Evolutionary conservation across 2,329 filamentous ascomycete genomes (phyloP), one percentile per base, ranked within the genome.

Genomic region (Arthrobotrys pseudoclavata): DNA sequence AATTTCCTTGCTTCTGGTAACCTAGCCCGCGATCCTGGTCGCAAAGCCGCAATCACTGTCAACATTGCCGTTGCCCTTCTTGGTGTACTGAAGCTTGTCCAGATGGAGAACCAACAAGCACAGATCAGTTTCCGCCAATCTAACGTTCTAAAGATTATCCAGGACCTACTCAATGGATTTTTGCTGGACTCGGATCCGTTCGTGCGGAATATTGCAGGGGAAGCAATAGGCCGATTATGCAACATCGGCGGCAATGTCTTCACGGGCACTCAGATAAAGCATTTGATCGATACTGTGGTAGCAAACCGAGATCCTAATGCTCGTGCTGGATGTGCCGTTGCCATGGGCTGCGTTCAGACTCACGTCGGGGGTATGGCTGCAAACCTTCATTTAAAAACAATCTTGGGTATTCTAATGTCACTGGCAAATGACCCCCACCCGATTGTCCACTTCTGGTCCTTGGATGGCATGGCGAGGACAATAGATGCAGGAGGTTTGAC

Each of bases 331-430:
- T 99, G 95, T 84, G 96, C 96, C 15, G 93, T 96, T 86, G 94
- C 96, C 12, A 86, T 99, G 31, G 96, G 96, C 7, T 92, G 91
- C 70, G 98, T 99, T 63, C 94, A 99, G 84, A 92, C 93, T 18
- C 94, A 97, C 83, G 92, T 99, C 37, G 96, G 96, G 71, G 95
- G 96, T 70, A 98, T 99, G 94, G 96, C 96, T 66, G 96, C 96
- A 68, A 94, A 94, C 2, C 94, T 96, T 81, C 96, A 99, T 83
- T 87, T 99, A 62, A 98, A 98, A 85, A 97, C 94, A 0, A 97
- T 99, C 61, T 88, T 97, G n/a, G 92, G 95, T 18, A 96, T 99
- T 45, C 86, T 99, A n/a, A 97, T 98, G 92, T 98, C 96, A 6
- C 87, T 99, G 9, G 95, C 94, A 83, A 97, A 94, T 81, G 96